Percentiles rank a stretch among this genome's conserved stretches.
These are phyloP conservation scores for Dryas integrifolia DNA, from an alignment of 331 rosid species.

Conservation along the genomic window DNA sequence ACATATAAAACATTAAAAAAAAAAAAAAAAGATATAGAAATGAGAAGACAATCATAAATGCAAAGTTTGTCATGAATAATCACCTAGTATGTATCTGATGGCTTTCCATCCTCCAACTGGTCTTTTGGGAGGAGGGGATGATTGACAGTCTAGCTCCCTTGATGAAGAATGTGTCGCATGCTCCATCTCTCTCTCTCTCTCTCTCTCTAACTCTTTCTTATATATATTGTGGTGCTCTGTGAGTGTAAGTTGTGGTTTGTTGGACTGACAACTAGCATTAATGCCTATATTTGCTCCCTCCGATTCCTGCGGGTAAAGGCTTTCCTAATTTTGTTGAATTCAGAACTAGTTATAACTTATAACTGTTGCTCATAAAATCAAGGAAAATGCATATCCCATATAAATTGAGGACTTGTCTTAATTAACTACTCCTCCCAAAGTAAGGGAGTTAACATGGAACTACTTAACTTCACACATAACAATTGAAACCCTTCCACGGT, in stretches of 20 bases:
- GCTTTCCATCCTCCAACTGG: constrained; percentile 39
- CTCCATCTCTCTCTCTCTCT: neutral
- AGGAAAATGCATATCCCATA: neutral
- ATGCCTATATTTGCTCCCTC: neutral
- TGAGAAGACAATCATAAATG: neutral
- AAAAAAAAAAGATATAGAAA: neutral
- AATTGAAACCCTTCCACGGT: neutral
- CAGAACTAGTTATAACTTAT: neutral
- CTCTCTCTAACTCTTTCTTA: neutral
- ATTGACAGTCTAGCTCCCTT: neutral
- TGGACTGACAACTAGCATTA: neutral
- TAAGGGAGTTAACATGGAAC: neutral
- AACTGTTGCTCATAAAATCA: constrained; percentile 7
- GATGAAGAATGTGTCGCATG: neutral
- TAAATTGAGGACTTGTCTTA: neutral
- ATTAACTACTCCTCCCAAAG: neutral
- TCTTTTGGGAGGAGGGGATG: neutral
- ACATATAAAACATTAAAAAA: no score
- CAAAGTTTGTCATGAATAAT: neutral
- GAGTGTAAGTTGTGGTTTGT: neutral
- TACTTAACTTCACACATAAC: neutral
- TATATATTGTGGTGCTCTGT: neutral
- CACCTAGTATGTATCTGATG: constrained; percentile 31
- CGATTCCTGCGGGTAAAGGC: neutral
- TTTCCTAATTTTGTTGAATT: neutral